These are phyloP conservation scores for Alternaria rosae DNA, from an alignment of 2,329 filamentous ascomycete genomes.

Conservation along the genomic window DNA sequence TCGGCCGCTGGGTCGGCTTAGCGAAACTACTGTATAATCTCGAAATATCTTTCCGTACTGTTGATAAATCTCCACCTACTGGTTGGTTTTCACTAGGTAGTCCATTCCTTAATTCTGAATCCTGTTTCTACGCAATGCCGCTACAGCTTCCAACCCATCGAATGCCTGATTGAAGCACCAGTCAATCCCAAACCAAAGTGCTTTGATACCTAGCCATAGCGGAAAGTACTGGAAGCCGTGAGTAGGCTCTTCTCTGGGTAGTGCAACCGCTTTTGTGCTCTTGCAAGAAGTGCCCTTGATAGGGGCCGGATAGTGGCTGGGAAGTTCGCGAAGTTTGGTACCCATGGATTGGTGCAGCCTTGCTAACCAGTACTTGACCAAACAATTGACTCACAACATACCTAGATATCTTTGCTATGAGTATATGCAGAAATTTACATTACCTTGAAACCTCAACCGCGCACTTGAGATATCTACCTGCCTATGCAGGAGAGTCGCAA, in stretches of 20 bases:
- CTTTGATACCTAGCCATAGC: not conserved
- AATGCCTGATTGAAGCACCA: conserved; percentile 2
- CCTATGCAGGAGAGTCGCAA: not conserved
- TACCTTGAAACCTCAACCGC: not conserved
- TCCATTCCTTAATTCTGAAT: not conserved
- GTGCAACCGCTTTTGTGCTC: not conserved
- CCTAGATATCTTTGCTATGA: not conserved
- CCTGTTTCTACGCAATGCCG: not conserved
- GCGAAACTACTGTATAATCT: not conserved
- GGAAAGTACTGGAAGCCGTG: conserved; percentile 5
- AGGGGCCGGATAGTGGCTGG: not conserved
- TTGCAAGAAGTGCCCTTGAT: not conserved
- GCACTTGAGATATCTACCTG: not conserved
- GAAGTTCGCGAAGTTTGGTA: not conserved
- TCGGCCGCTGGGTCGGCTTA: not conserved
- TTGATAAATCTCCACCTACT: not conserved
- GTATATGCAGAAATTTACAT: not conserved
- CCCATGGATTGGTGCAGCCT: not conserved
- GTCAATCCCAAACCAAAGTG: conserved; percentile 3
- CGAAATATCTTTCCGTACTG: not conserved
- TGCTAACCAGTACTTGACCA: not conserved
- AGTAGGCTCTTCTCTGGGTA: not conserved
- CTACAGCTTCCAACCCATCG: not conserved
- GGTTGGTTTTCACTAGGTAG: not conserved
- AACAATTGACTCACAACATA: not conserved